Evolutionary conservation across 495 filamentous ascomycete species (phyloP), one percentile per base, ranked within the genome.

Genomic region (Trichoderma orchidacearum): DNA sequence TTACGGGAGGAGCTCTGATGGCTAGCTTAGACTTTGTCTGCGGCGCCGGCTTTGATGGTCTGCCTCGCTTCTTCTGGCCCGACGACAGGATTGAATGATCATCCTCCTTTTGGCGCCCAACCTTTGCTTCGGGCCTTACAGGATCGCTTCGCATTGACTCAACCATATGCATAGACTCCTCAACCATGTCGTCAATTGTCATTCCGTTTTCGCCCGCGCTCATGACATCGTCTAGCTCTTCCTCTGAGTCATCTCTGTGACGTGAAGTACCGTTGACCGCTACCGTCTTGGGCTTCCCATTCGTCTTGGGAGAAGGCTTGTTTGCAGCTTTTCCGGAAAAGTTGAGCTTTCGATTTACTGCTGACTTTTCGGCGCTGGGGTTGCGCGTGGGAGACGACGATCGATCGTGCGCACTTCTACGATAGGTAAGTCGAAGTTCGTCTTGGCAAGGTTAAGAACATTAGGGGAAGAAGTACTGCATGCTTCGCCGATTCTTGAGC

Each of bases 361-460:
- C 30, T 53, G 51, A 25, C 15, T 53, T 34, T 18, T 51, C 45
- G 41, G 66, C 56, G 51, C 68, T 56, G 6, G 64, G 61, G 27
- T 68, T 68, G 15, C 64, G 66, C 41, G 58, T 61, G 25, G 69
- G 73, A 52, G 70, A 77, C n/a, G 66, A 75, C 62, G 55, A 73
- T 65, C 59, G 76, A 59, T 30, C 76, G 58, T 63, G 66, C 59
- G 67, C 69, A 57, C 72, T 75, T 32, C 79, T 70, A 53, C 70
- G 3, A 79, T 77, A 17, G 81, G 79, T 1, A 80, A 80, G 31
- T 74, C 75, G n/a, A 83, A 66, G 15, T 70, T 61, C 5, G 79
- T 77, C 66, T 80, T 84, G 29, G 2, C 17, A 28, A 34, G 28
- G 53, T 30, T 17, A 30, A 31, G 18, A 13, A 32, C 9, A 25